These are phyloP conservation scores for Sclerotinia borealis DNA, from an alignment of 2,329 filamentous ascomycete genomes.

Conservation along the genomic window DNA sequence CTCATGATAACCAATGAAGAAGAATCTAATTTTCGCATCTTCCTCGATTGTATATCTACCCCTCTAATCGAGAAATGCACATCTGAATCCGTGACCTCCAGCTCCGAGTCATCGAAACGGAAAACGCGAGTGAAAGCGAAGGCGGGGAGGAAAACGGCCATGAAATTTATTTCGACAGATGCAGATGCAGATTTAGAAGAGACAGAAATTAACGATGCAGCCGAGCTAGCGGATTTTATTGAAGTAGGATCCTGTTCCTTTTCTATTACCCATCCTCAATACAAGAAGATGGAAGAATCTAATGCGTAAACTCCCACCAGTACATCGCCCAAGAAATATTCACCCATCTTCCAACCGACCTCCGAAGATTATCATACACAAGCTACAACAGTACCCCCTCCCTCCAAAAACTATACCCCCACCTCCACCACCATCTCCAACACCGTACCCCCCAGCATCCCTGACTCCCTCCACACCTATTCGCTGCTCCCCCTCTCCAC, in stretches of 20 bases:
- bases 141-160: constrained; percentile 19
- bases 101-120: constrained; percentile 33
- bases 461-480: constrained; percentile 65
- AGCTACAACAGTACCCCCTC: constrained; percentile 42
- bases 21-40: constrained; percentile 56
- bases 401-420: constrained; percentile 50
- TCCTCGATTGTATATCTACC: constrained; percentile 68
- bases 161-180: constrained; percentile 17
- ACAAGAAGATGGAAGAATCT: neutral
- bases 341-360: constrained; percentile 51
- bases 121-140: constrained; percentile 31
- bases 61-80: constrained; percentile 59
- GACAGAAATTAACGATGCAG: constrained; percentile 30
- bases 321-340: constrained; percentile 71
- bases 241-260: constrained; percentile 20
- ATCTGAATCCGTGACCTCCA: constrained; percentile 35
- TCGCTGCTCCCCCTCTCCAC: constrained; percentile 44
- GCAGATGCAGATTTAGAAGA: constrained; percentile 4
- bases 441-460: constrained; percentile 48
- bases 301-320: constrained; percentile 33
- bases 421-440: constrained; percentile 39
- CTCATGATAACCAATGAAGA: constrained; percentile 27
- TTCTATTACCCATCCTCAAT: neutral
- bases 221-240: constrained; percentile 73
- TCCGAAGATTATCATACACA: constrained; percentile 58